phyloP scores from a whole-genome alignment of 331 rosid species.

The Arachis monticola region DNA sequence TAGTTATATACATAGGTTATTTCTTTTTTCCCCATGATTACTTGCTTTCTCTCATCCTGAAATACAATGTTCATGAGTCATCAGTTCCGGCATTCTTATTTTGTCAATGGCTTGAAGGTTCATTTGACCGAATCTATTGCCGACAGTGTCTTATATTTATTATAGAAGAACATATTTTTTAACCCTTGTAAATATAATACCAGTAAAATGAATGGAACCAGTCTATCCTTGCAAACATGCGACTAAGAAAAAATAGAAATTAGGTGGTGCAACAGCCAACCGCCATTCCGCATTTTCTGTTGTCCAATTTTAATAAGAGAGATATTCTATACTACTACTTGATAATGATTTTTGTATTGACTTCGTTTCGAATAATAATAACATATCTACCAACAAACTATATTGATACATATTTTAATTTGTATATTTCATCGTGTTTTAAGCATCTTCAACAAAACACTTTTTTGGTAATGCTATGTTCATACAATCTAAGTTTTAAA shows the following conservation, averaged over 20 bases:
- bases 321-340: neutral
- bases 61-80: conserved; percentile 20
- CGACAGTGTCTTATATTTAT: neutral
- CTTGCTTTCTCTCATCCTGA: neutral
- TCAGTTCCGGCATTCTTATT: conserved; percentile 14
- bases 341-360: neutral
- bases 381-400: neutral
- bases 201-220: neutral
- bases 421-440: neutral
- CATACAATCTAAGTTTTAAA: too few species aligned
- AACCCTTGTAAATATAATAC: conserved; percentile 10
- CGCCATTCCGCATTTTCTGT: neutral
- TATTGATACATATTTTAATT: neutral
- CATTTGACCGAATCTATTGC: conserved; percentile 24
- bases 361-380: neutral
- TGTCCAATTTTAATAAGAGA: neutral
- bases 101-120: conserved; percentile 4
- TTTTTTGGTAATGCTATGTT: too few species aligned
- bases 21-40: neutral
- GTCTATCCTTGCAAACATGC: neutral
- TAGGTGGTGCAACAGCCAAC: neutral
- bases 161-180: neutral
- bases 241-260: neutral
- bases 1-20: neutral
- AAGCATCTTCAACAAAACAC: neutral